These are phyloP conservation scores for Fusarium lateritium DNA, from an alignment of 2,329 filamentous ascomycete genomes.

Conservation along the genomic window DNA sequence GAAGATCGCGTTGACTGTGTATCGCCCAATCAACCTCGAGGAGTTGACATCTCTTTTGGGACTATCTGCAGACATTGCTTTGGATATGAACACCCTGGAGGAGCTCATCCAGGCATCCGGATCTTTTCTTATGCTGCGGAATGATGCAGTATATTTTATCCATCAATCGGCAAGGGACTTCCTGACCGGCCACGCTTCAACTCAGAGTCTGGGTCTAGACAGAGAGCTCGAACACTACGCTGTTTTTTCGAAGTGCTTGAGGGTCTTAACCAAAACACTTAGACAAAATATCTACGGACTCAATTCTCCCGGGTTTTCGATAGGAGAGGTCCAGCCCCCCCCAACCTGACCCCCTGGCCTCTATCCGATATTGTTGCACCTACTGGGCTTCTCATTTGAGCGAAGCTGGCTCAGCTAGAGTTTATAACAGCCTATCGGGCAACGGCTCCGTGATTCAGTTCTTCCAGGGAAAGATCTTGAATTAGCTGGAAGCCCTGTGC, in stretches of 20 bases:
- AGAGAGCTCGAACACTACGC: too few relatives aligned
- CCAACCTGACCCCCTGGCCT: too few relatives aligned
- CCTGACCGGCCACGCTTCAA: conserved; percentile 35
- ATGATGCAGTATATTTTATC: conserved; percentile 54
- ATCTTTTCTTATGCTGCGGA: conserved; percentile 57
- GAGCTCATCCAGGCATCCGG: conserved; percentile 54
- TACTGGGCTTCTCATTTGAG: too few relatives aligned
- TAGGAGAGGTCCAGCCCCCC: too few relatives aligned
- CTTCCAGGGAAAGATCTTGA: rapidly evolving
- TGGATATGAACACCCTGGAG: conserved; percentile 21
- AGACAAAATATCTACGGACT: too few relatives aligned
- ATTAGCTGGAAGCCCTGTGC: neutral
- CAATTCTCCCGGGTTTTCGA: too few relatives aligned
- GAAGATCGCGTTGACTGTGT: conserved; percentile 47
- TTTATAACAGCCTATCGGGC: too few relatives aligned
- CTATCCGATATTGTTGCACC: too few relatives aligned
- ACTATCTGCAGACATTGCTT: conserved; percentile 2
- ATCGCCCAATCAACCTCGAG: conserved; percentile 55
- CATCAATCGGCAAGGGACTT: conserved; percentile 63
- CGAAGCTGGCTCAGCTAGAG: too few relatives aligned
- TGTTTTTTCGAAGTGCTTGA: too few relatives aligned
- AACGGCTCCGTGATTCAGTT: neutral
- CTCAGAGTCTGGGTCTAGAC: too few relatives aligned
- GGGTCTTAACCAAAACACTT: too few relatives aligned
- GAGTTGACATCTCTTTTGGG: conserved; percentile 53